Evolutionary conservation across 805 yeast species (phyloP), one percentile per base, ranked within the genome.

Genomic region (Nakazawaea holstii): DNA sequence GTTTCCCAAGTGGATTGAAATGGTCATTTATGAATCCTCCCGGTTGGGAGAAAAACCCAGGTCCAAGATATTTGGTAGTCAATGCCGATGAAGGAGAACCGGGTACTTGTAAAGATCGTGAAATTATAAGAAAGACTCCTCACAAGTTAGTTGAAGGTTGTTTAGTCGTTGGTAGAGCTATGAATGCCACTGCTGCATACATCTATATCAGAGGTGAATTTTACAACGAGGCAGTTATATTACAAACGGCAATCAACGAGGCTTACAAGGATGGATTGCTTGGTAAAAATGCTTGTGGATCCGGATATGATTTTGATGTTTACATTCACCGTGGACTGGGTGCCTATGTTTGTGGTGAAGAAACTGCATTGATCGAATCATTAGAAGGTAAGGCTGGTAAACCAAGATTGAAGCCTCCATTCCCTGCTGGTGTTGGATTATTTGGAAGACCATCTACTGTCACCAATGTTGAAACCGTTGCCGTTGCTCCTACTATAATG

Each of bases 1-100:
- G 96, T 14, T 87, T 87, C 75, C 96, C 96, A 46, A 80, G 90
- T 24, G 96, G 96, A 30, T 76, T 87, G 60, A 87, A 87, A 68
- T 87, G 95, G 95, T 85, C 94, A 24, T 87, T 87, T 64, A 87
- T 87, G 96, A 88, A 88, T 69, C 96, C 96, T 40, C 96, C 96
- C 47, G 94, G 94, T 50, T 87, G 96, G 96, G 95, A 87, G 52
- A 88, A 87, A 62, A 87, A 87, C 68, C 69, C 69, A 13, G 96
- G 96, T n/a, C 94, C 96, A 52, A 78, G 95, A 60, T 87, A 87
- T 64, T 75, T 88, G 56, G 95, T 88, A 42, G 89, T 88, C 59
- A 88, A 88, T 66, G 96, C 96, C 48, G 96, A 88, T 71, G 96
- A 88, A 70, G 96, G 96, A 58, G 96, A 88, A 68, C 96, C 96